Evolutionary conservation across 2,329 filamentous ascomycete species (phyloP).

Genomic region (Exophiala sp.): DNA sequence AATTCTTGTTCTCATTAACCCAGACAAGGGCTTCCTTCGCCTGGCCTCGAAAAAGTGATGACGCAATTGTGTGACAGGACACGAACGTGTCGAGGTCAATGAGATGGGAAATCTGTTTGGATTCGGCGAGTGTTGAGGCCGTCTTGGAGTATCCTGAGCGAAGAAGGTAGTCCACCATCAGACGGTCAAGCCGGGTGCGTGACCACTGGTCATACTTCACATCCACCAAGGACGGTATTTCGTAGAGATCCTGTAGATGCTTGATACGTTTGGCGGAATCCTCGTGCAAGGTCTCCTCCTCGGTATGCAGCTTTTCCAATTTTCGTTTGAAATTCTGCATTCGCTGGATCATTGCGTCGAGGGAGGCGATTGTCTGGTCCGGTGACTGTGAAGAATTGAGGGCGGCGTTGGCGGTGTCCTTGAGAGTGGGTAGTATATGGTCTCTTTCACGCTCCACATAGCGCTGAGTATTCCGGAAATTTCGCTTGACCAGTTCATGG

Average conservation of each 20-base stretch:
- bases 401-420: conserved; percentile 58
- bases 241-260: conserved; percentile 77
- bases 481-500: conserved; percentile 87
- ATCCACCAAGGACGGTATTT: conserved; percentile 77
- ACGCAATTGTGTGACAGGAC: conserved; percentile 72
- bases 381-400: conserved; percentile 60
- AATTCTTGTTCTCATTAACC: conserved; percentile 92
- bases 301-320: conserved; percentile 69
- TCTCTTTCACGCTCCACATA: conserved; percentile 48
- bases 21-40: conserved; percentile 78
- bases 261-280: conserved; percentile 72
- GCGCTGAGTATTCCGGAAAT: conserved; percentile 72
- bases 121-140: conserved; percentile 69
- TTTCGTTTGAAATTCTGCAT: conserved; percentile 89
- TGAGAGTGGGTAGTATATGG: conserved; percentile 47
- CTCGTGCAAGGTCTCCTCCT: conserved; percentile 72
- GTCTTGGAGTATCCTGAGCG: conserved; percentile 77
- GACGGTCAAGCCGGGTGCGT: conserved; percentile 71
- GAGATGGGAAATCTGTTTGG: conserved; percentile 72
- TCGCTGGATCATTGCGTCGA: conserved; percentile 80
- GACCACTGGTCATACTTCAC: conserved; percentile 94
- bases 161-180: conserved; percentile 90
- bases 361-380: conserved; percentile 69
- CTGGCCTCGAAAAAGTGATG: conserved; percentile 66
- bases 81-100: conserved; percentile 89